Percentiles rank a stretch among this genome's conserved stretches.
phyloP scores from a whole-genome alignment of 1,284 basidiomycete genomes.

The Chiua sp. region DNA sequence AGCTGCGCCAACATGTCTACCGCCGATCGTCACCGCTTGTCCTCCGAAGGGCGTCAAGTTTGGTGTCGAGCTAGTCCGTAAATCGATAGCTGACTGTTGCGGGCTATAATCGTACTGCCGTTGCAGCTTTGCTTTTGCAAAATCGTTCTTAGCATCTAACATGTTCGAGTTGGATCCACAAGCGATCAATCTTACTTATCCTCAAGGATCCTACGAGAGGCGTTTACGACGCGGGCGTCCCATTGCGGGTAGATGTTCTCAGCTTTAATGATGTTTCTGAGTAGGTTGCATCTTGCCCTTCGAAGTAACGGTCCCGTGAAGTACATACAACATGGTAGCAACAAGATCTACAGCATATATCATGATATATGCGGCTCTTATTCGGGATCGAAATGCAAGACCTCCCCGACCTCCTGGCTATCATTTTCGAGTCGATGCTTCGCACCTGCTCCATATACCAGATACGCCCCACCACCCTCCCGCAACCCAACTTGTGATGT shows the following conservation, averaged over 20 bases:
- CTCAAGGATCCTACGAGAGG: no score
- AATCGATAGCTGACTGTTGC: slow-evolving; percentile 64
- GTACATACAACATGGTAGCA: no score
- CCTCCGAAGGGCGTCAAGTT: slow-evolving; percentile 52
- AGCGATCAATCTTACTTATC: no score
- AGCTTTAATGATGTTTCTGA: no score
- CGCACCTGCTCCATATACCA: slow-evolving; percentile 51
- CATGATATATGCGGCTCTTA: slow-evolving; percentile 33
- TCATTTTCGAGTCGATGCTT: slow-evolving; percentile 62
- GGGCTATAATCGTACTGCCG: slow-evolving; percentile 17
- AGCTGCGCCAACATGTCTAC: slow-evolving; percentile 63
- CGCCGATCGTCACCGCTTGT: slow-evolving; percentile 58
- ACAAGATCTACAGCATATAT: no score
- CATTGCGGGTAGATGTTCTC: no score
- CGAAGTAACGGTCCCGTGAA: no score
- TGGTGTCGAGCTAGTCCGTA: slow-evolving; percentile 61
- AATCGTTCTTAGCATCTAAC: no score
- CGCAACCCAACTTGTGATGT: slow-evolving; percentile 42
- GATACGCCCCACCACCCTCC: slow-evolving; percentile 64
- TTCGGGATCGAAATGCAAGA: slow-evolving; percentile 77
- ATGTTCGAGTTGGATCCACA: no score
- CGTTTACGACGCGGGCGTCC: no score
- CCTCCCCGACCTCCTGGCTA: slow-evolving; percentile 57
- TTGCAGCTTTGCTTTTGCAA: not conserved
- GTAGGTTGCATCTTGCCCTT: no score